Base-by-base conservation (phyloP, 2,329 filamentous ascomycete species). In the Metarhizium anisopliae region DNA sequence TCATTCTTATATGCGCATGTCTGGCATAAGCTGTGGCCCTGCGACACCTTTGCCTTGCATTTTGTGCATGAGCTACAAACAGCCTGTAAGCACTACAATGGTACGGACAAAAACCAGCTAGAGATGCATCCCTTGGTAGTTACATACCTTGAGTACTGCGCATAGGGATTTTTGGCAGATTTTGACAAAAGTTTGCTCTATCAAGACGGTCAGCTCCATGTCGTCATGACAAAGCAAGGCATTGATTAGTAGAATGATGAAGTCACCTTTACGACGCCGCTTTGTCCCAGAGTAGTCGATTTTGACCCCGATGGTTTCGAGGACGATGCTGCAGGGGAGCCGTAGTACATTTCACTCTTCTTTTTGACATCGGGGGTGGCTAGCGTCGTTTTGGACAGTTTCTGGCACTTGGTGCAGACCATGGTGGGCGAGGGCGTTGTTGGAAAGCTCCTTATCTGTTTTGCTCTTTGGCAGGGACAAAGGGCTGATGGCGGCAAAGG, bases 391-490 rank as follows among this genome's bases (percentile, higher is more conserved):
- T 82, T 82, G 55, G 78, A 71, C 54, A 81, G 76, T 68, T 83
- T 84, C 63, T 83, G 77, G 62, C 83, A 86, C 71, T 83, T 85
- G 59, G 76, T 69, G 73, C 83, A 86, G 57, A 86, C 83, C 83
- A 85, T 85, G 52, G 47, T 51, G 47, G 49, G 11, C 38, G 52
- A 16, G 1, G 38, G 13, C 38, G 38, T 35, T 8, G 32, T 11
- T 35, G 32, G 10, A 11, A 35, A 38, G 43, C n/a, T 25, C 25
- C 25, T 25, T 25, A 25, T 25, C 25, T 47, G n/a, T 47, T 47
- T 7, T 11, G 25, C 25, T 18, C 18, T 25, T 18, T 6, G 18
- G 5, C 6, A 25, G 25, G 4, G 25, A 47, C 18, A n/a, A 25
- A 47, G 10, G 10, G 18, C n/a, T 18, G 43, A 18, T 25, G 18